These are phyloP conservation scores for Millerozyma acaciae DNA, from an alignment of 805 yeast genomes.

Conservation along the genomic window DNA sequence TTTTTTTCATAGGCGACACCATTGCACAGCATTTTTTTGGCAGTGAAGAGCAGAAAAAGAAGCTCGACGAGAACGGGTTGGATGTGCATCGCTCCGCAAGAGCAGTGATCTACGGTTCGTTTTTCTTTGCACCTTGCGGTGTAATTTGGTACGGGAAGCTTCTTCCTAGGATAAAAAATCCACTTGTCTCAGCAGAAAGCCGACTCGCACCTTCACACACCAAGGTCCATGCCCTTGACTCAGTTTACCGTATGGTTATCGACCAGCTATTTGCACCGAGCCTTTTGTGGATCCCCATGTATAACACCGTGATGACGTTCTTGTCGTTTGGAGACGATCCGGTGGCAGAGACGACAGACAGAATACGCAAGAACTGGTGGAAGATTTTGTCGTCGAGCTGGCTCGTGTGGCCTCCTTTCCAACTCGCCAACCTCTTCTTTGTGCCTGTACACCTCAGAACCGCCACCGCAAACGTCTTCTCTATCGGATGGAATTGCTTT, in stretches of 20 bases:
- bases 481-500: conserved; percentile 41
- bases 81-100: conserved; percentile 30
- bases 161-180: conserved; percentile 34
- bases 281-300: conserved; percentile 40
- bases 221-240: conserved; percentile 15
- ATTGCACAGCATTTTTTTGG: conserved; percentile 41
- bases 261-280: conserved; percentile 38
- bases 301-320: conserved; percentile 35
- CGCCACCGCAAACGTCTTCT: conserved; percentile 35
- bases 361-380: conserved; percentile 38
- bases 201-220: conserved; percentile 11
- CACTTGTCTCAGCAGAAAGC: conserved; percentile 22
- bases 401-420: conserved; percentile 42
- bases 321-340: conserved; percentile 35
- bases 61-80: conserved; percentile 14
- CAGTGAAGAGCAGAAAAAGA: conserved; percentile 17
- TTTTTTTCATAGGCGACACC: conserved; percentile 41
- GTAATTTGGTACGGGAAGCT: conserved; percentile 37
- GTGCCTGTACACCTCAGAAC: conserved; percentile 38
- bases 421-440: conserved; percentile 32
- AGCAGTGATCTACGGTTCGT: conserved; percentile 35
- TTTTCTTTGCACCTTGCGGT: conserved; percentile 36
- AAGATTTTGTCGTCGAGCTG: conserved; percentile 37
- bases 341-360: conserved; percentile 26
- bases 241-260: conserved; percentile 23